Evolutionary conservation across 1,284 basidiomycete species (phyloP).

Genomic region (Mycena sp.): DNA sequence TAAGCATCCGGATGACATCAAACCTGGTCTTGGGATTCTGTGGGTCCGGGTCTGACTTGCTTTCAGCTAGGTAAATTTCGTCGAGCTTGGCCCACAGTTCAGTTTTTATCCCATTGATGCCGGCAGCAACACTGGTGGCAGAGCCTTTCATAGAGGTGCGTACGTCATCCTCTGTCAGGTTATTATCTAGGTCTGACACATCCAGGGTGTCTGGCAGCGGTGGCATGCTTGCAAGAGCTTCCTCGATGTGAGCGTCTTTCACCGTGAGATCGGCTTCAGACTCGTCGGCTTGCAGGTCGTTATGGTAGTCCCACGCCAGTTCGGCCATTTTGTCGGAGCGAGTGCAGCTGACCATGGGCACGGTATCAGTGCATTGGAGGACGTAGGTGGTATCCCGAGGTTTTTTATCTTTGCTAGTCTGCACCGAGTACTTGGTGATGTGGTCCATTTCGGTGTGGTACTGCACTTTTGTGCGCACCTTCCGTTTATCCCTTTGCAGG

Average conservation of each 20-base stretch:
- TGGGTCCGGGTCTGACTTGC: too few relatives aligned
- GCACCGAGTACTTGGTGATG: conserved; percentile 4
- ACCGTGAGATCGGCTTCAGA: neutral
- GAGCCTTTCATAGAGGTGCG: neutral
- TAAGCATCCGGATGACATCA: too few relatives aligned
- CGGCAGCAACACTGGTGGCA: neutral
- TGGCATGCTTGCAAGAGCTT: neutral
- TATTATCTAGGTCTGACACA: neutral
- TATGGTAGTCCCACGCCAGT: conserved; percentile 24
- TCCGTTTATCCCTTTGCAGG: neutral
- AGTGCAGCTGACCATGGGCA: neutral
- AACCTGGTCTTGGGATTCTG: too few relatives aligned
- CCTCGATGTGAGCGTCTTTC: neutral
- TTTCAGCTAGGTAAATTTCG: neutral
- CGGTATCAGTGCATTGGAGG: conserved; percentile 3
- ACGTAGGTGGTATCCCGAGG: conserved; percentile 4
- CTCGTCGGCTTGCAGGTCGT: conserved; percentile 7
- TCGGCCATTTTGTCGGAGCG: conserved; percentile 29
- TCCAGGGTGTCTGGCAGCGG: neutral
- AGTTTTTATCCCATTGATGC: conserved; percentile 9
- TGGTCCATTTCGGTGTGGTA: conserved; percentile 4
- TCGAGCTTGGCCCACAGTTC: conserved; percentile 17
- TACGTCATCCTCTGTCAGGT: conserved; percentile 5
- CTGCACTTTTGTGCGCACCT: neutral
- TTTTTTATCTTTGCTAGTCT: conserved; percentile 25